Percentiles rank a stretch among this genome's conserved stretches.
phyloP scores from a whole-genome alignment of 768 basidiomycete genomes.

The Zangia roseola region DNA sequence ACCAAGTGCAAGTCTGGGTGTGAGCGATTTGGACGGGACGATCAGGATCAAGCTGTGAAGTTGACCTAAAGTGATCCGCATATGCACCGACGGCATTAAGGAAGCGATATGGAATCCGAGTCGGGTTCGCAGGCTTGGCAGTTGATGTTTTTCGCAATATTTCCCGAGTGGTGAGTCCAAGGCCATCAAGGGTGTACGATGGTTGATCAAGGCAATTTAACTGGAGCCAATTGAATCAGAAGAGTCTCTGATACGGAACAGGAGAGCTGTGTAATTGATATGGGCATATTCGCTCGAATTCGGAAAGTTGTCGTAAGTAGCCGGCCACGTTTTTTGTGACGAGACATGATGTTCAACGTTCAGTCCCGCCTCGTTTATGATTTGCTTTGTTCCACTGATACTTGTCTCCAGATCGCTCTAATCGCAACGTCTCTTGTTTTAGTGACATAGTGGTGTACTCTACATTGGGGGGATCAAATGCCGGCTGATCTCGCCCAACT shows the following conservation, averaged over 20 bases:
- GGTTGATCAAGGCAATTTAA: too few relatives aligned
- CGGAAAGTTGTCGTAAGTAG: slow-evolving; percentile 27
- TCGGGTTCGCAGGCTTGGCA: too few relatives aligned
- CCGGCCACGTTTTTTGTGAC: slow-evolving; percentile 26
- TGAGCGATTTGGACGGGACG: neutral
- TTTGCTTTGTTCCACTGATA: slow-evolving; percentile 31
- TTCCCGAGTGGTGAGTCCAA: too few relatives aligned
- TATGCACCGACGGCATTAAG: too few relatives aligned
- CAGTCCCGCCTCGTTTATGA: slow-evolving; percentile 23
- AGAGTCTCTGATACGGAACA: too few relatives aligned
- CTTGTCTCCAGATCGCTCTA: slow-evolving; percentile 6
- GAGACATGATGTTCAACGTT: slow-evolving; percentile 25
- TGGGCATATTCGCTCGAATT: too few relatives aligned
- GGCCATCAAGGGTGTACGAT: too few relatives aligned
- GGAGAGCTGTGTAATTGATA: slow-evolving; percentile 2
- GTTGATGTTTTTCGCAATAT: too few relatives aligned
- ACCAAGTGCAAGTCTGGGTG: neutral
- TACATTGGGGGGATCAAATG: slow-evolving; percentile 18
- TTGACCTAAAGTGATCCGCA: slow-evolving; percentile 9
- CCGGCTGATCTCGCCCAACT: slow-evolving; percentile 21
- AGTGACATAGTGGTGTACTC: slow-evolving; percentile 18
- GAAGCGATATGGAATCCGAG: neutral
- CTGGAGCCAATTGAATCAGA: too few relatives aligned
- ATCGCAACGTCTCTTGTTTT: slow-evolving; percentile 4
- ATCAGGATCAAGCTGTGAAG: neutral